These are phyloP conservation scores for Tolypocladium paradoxum DNA, from an alignment of 2,329 filamentous ascomycete species.

Conservation along the genomic window DNA sequence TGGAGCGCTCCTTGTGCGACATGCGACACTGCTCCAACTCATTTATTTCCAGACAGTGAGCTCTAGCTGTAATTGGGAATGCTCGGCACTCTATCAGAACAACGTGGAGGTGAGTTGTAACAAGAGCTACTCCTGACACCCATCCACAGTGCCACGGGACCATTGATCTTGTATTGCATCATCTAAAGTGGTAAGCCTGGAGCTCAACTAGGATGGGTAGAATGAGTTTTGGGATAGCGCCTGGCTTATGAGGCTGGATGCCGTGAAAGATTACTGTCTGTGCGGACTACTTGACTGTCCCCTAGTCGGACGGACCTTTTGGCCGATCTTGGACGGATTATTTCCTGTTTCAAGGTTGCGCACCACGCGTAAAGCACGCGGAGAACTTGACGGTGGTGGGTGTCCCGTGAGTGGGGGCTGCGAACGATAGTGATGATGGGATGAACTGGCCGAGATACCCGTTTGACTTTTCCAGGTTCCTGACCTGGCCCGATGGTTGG, in stretches of 20 bases:
- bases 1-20: too few relatives aligned
- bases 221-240: too few relatives aligned
- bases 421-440: background rate
- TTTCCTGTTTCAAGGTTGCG: background rate
- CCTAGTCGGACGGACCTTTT: too few relatives aligned
- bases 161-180: background rate
- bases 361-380: background rate
- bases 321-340: background rate
- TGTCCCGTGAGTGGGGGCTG: background rate
- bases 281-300: too few relatives aligned
- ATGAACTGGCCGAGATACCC: background rate
- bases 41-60: too few relatives aligned
- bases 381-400: background rate
- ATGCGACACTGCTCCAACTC: too few relatives aligned
- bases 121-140: too few relatives aligned
- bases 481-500: background rate
- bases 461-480: background rate
- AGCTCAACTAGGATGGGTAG: background rate
- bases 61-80: too few relatives aligned
- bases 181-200: background rate
- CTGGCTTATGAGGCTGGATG: too few relatives aligned
- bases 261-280: too few relatives aligned
- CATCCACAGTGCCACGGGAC: background rate
- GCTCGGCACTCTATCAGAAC: too few relatives aligned
- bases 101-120: too few relatives aligned